Conservation (phyloP, 1,284 basidiomycete genomes). For the Ustilago sp. region DNA sequence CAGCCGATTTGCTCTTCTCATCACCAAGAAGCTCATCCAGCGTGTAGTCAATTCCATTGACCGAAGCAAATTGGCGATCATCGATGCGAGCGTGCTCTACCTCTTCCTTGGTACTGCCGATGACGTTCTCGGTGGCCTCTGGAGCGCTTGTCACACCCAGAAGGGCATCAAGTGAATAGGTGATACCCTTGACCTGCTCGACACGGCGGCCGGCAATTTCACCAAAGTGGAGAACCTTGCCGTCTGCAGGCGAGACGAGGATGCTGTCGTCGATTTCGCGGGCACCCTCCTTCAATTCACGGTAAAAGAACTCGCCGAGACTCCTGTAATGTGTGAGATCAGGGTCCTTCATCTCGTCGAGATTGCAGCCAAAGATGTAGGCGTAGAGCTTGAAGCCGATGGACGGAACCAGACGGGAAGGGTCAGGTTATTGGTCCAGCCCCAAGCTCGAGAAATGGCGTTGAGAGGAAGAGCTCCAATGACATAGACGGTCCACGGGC, state of each 20-base stretch:
- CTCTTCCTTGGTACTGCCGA: constrained; percentile 10
- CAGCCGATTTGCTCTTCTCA: constrained; percentile 45
- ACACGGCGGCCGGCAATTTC: constrained; percentile 83
- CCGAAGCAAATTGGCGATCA: constrained; percentile 90
- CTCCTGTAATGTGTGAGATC: constrained; percentile 84
- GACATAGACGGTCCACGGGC: constrained; percentile 98
- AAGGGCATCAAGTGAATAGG: constrained; percentile 92
- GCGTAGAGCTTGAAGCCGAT: constrained; percentile 86
- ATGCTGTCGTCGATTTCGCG: constrained; percentile 82
- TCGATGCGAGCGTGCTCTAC: constrained; percentile 73
- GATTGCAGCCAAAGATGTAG: constrained; percentile 88
- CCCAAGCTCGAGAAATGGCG: constrained; percentile 94
- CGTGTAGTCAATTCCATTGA: constrained; percentile 96
- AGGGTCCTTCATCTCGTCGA: constrained; percentile 85
- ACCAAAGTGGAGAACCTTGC: constrained; percentile 91
- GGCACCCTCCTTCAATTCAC: constrained; percentile 83
- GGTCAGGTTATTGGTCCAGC: constrained; percentile 83
- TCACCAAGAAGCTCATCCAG: constrained; percentile 78
- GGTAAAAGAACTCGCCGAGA: constrained; percentile 94
- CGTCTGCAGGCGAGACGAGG: constrained; percentile 92
- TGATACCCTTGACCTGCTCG: constrained; percentile 96
- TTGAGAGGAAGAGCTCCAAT: constrained; percentile 93
- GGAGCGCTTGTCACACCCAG: constrained; percentile 71
- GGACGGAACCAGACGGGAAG: constrained; percentile 95
- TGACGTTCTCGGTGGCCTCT: constrained; percentile 50